Conservation (phyloP, 352 stramenopile species). For the Phytophthora citrophthora region DNA sequence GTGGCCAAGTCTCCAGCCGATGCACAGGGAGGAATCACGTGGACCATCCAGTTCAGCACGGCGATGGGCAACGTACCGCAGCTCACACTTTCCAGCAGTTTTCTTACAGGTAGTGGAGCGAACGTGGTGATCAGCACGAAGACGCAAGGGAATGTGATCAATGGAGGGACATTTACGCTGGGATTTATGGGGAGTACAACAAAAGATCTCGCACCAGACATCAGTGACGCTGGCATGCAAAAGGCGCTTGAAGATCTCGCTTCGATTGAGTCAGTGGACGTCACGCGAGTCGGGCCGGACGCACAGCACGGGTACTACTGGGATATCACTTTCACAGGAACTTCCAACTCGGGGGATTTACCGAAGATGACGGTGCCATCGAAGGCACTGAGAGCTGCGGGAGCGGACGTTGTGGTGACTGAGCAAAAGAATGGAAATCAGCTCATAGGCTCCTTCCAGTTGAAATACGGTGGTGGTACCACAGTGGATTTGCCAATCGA, state of each 20-base stretch:
- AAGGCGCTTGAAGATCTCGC: constrained; percentile 60
- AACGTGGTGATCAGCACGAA: constrained; percentile 73
- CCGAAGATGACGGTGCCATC: constrained; percentile 59
- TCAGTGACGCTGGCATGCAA: constrained; percentile 72
- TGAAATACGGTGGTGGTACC: constrained; percentile 48
- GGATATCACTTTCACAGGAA: constrained; percentile 81
- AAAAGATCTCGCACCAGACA: constrained; percentile 83
- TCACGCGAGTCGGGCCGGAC: constrained; percentile 60
- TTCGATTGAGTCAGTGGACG: constrained; percentile 66
- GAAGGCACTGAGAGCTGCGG: constrained; percentile 40
- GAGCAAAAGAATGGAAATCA: constrained; percentile 64
- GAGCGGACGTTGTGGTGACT: constrained; percentile 43
- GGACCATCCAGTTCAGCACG: constrained; percentile 88
- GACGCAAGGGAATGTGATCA: constrained; percentile 68
- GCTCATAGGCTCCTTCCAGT: constrained; percentile 68
- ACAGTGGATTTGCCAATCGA: constrained; percentile 85
- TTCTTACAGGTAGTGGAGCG: constrained; percentile 73
- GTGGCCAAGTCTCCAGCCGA: constrained; percentile 74
- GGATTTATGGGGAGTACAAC: constrained; percentile 90
- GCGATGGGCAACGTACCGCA: constrained; percentile 69
- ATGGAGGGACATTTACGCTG: constrained; percentile 92
- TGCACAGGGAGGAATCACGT: constrained; percentile 90
- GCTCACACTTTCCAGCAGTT: constrained; percentile 67
- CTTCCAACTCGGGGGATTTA: constrained; percentile 67
- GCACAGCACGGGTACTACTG: constrained; percentile 74